A percentile compares a stretch with the other conserved stretches of the same genome.
Conservation (phyloP, 441 rosid genomes). For the Mallotus japonicus region DNA sequence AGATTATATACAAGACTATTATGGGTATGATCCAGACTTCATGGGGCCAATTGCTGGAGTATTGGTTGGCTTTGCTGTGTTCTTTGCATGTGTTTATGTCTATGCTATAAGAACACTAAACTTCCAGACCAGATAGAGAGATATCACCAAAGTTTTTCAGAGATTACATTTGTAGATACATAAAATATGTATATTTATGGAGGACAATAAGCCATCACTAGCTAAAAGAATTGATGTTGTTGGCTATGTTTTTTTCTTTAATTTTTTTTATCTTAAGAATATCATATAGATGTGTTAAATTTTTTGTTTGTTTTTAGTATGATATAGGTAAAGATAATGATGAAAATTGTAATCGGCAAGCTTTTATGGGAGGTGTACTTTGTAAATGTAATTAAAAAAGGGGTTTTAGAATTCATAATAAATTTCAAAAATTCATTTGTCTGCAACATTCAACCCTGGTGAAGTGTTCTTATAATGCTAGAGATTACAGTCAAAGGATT, state of each 20-base stretch:
- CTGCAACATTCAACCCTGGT: too few relatives aligned
- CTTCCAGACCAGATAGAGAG: slow-evolving; percentile 58
- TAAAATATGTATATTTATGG: background rate
- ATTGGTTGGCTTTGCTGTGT: slow-evolving; percentile 56
- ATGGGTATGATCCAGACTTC: slow-evolving; percentile 55
- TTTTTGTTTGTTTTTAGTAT: too few relatives aligned
- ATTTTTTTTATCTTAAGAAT: too few relatives aligned
- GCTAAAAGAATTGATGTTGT: background rate
- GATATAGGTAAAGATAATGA: too few relatives aligned
- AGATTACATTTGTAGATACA: background rate
- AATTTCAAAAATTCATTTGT: too few relatives aligned
- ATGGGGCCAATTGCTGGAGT: slow-evolving; percentile 72
- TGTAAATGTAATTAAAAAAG: background rate
- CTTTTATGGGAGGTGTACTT: background rate
- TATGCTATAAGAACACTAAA: slow-evolving; percentile 61
- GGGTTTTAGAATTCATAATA: too few relatives aligned
- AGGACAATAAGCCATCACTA: background rate
- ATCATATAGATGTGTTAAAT: too few relatives aligned
- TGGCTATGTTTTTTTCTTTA: too few relatives aligned
- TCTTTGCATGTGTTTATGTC: slow-evolving; percentile 66
- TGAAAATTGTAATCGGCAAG: background rate
- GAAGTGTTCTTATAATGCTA: too few relatives aligned
- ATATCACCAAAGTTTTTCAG: background rate
- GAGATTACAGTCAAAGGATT: too few relatives aligned
- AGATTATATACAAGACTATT: slow-evolving; percentile 46